These are phyloP conservation scores for Entonaema liquescens DNA, from an alignment of 495 filamentous ascomycete genomes.

Conservation along the genomic window DNA sequence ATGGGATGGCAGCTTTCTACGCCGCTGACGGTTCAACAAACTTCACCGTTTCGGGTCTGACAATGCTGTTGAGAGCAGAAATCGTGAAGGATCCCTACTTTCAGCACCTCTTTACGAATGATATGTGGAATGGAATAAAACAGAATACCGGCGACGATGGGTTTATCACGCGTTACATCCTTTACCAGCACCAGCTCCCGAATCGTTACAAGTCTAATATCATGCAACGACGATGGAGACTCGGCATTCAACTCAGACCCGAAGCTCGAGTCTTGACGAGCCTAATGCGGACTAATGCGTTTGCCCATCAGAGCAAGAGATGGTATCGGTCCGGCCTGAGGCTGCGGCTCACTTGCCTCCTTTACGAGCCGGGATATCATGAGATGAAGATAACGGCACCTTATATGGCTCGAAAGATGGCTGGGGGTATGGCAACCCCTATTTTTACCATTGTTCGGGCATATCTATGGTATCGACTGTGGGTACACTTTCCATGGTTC, in stretches of 20 bases:
- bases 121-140: constrained; percentile 20
- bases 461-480: constrained; percentile 32
- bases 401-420: constrained; percentile 40
- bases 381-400: constrained; percentile 8
- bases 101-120: constrained; percentile 26
- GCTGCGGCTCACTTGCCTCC: constrained; percentile 29
- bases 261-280: constrained; percentile 31
- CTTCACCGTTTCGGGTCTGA: constrained; percentile 40
- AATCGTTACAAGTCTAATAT: background rate
- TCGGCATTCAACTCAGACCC: constrained; percentile 37
- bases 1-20: constrained; percentile 31
- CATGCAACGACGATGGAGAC: constrained; percentile 14
- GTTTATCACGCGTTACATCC: constrained; percentile 37
- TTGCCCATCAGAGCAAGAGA: constrained; percentile 29
- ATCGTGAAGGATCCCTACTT: constrained; percentile 31
- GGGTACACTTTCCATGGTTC: constrained; percentile 18
- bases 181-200: constrained; percentile 33
- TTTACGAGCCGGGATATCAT: constrained; percentile 28
- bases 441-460: constrained; percentile 12
- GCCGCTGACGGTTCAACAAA: constrained; percentile 34
- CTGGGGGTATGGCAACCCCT: constrained; percentile 20
- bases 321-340: constrained; percentile 35
- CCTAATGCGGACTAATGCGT: constrained; percentile 10
- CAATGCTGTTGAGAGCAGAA: constrained; percentile 30
- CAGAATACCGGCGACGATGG: constrained; percentile 36